Evolutionary conservation across 139 green algal species (phyloP), one percentile per base, ranked within the genome.

Genomic region (Chlamydomonas sphaeroides): DNA sequence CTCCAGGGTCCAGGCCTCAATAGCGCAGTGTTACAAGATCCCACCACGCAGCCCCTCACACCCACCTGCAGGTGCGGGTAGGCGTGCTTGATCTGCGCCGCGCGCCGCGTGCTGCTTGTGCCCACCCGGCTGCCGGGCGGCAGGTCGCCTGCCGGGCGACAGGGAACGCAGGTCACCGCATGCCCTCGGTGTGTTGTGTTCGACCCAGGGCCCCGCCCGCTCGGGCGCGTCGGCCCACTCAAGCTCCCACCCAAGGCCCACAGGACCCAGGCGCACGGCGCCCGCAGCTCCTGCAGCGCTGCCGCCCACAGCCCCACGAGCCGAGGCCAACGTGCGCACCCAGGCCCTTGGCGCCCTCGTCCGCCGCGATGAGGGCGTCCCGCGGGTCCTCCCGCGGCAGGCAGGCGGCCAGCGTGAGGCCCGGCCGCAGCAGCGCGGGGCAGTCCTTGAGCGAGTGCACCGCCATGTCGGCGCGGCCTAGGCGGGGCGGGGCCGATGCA

Each of bases 371-470:
- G 25, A 86, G 39, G 5, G 65, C 71, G 63, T 86, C 81, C 72
- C 81, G 81, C 68, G 68, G 62, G 51, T 86, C 81, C 49, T 65
- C 81, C 28, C 81, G 48, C 18, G 81, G 65, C 62, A 86, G 72
- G 71, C 81, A 86, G 2, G 61, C 71, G 42, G 61, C 81, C 81
- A 86, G 81, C 36, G 83, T 30, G 42, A 86, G 71, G 28, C 80
- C 80, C 32, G 56, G 39, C 32, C 17, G n/a, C 35, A 69, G 38
- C 10, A 21, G 30, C 21, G 80, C 57, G 32, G 80, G 80, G 39
- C 57, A 69, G 45, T 86, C 80, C 59, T 86, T 86, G 0, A 86
- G 80, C 39, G 57, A 76, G 80, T 86, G 80, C 14, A 86, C 80
- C 26, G 69, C 69, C 25, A 75, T 33, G 62, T 80, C 69, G 3